Conservation (phyloP, 2,329 filamentous ascomycete species). For the Fusarium begoniae region DNA sequence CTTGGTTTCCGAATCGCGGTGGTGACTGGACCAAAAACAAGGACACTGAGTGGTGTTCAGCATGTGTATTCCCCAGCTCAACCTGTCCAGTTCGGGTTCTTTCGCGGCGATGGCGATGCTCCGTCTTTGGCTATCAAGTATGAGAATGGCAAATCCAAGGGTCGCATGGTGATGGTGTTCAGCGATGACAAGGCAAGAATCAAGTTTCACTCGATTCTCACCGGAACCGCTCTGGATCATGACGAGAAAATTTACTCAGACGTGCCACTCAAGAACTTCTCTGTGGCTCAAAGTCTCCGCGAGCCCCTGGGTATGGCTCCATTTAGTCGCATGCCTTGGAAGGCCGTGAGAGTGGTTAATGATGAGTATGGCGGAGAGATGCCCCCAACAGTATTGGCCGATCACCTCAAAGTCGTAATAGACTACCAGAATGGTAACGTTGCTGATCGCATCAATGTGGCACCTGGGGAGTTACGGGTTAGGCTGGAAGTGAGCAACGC, state of each 20-base stretch:
- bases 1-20: slow-evolving; percentile 82
- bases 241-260: slow-evolving; percentile 78
- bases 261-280: slow-evolving; percentile 71
- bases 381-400: slow-evolving; percentile 76
- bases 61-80: slow-evolving; percentile 72
- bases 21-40: slow-evolving; percentile 79
- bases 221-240: slow-evolving; percentile 73
- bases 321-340: slow-evolving; percentile 68
- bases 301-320: slow-evolving; percentile 60
- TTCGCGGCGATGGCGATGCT: slow-evolving; percentile 74
- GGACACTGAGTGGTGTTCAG: slow-evolving; percentile 79
- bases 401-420: slow-evolving; percentile 77
- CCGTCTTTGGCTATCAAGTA: slow-evolving; percentile 77
- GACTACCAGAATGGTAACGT: slow-evolving; percentile 80
- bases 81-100: slow-evolving; percentile 81
- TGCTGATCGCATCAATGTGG: slow-evolving; percentile 85
- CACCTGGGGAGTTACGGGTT: slow-evolving; percentile 76
- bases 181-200: slow-evolving; percentile 75
- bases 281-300: slow-evolving; percentile 64
- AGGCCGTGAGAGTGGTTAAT: slow-evolving; percentile 77
- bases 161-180: slow-evolving; percentile 82
- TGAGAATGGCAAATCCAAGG: slow-evolving; percentile 70
- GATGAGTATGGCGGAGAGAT: slow-evolving; percentile 68
- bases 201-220: slow-evolving; percentile 76
- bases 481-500: slow-evolving; percentile 70